phyloP scores from a whole-genome alignment of 2,329 filamentous ascomycete genomes.

The Ophiocordyceps polyrhachis-furcata region DNA sequence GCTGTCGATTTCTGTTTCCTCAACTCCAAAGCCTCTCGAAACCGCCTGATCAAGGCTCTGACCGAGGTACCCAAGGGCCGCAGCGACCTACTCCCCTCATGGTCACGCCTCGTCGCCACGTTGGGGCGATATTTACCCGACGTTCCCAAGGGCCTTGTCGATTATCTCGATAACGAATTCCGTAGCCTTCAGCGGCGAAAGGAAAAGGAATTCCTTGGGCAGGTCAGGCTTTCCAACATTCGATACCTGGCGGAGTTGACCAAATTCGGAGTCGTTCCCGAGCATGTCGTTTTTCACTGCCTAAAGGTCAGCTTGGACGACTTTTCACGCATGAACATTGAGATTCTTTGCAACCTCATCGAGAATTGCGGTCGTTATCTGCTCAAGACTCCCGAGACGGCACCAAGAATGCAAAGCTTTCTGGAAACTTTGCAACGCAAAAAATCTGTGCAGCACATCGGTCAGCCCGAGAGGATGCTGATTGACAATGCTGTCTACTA shows the following conservation, averaged over 20 bases:
- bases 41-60: constrained; percentile 78
- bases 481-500: constrained; percentile 98
- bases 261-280: constrained; percentile 93
- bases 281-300: constrained; percentile 97
- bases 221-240: constrained; percentile 84
- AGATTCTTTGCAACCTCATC: constrained; percentile 88
- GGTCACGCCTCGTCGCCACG: constrained; percentile 83
- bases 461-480: constrained; percentile 90
- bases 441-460: constrained; percentile 87
- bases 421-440: constrained; percentile 89
- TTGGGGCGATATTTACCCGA: constrained; percentile 88
- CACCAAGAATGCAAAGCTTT: constrained; percentile 83
- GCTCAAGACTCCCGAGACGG: constrained; percentile 79
- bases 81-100: constrained; percentile 74
- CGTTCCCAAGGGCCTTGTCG: constrained; percentile 76
- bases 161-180: constrained; percentile 91
- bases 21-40: constrained; percentile 94
- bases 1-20: constrained; percentile 96
- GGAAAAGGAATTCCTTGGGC: constrained; percentile 90
- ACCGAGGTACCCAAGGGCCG: constrained; percentile 91
- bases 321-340: constrained; percentile 97
- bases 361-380: constrained; percentile 95
- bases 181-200: constrained; percentile 91
- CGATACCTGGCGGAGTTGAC: constrained; percentile 96
- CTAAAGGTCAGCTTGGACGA: constrained; percentile 95